Evolutionary conservation across 306 rosid species (phyloP), one percentile per base, ranked within the genome.

Genomic region (Carpinus fangiana): DNA sequence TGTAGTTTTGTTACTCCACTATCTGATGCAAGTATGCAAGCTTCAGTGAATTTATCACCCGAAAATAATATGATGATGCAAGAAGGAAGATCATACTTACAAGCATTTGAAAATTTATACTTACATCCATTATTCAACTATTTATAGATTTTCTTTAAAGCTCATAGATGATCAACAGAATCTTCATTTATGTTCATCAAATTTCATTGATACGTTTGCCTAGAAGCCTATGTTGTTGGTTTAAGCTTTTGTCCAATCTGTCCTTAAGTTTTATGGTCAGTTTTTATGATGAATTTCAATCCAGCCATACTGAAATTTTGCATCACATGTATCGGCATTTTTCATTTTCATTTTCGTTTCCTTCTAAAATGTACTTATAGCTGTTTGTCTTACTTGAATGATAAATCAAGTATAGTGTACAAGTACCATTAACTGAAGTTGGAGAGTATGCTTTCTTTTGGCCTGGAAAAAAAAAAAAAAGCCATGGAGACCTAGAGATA

Each of bases 301-400:
- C 73, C 20, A 26, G 47, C 51, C 77, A 61, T 75, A 50, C 55
- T 21, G 36, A 57, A 57, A 21, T 26, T 56, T 14, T 66, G 36
- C 50, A 16, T 41, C 20, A n/a, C 11, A 0, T 41, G 45, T 41
- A 41, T 41, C 45, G 0, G 45, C 45, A 41, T 23, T 41, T 41
- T 41, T 41, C 45, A 65, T n/a, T 23, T 23, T 23, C 26, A 23
- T 66, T 65, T 65, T 14, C 47, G 23, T 7, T 66, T 12, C 71
- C 46, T 38, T 13, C 21, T 38, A 38, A 62, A 50, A 12, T 47
- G 48, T 56, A 55, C 55, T 12, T 38, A 20, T 13, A 38, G 64
- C 53, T 75, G 71, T 41, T 41, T 64, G 13, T 53, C 46, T 82
- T 65, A 34, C 68, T 46, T 70, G 75, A 77, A 47, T 59, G 65